Evolutionary conservation across 2,329 filamentous ascomycete genomes (phyloP).

Genomic region (Ascochyta koolunga): DNA sequence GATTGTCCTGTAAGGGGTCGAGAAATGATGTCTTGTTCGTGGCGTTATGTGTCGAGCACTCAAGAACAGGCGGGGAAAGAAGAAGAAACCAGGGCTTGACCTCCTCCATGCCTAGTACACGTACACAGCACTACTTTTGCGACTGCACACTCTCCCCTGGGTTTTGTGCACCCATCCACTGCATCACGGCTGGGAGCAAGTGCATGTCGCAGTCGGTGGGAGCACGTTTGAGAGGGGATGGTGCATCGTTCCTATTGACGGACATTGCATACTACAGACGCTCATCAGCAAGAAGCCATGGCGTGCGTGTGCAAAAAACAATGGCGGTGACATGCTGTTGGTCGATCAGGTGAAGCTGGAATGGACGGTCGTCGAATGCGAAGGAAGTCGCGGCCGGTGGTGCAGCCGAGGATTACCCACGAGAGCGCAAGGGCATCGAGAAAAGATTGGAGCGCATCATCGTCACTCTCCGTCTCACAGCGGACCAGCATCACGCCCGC

Average conservation of each 20-base stretch:
- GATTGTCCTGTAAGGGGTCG: no score
- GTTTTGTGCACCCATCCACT: neutral
- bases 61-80: neutral
- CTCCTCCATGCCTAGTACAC: neutral
- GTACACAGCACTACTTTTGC: neutral
- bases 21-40: no score
- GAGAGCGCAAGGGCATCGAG: conserved; percentile 24
- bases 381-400: conserved; percentile 2
- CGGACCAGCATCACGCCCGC: conserved; percentile 18
- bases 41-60: no score
- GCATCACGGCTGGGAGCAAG: neutral
- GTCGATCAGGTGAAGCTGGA: neutral
- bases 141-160: neutral
- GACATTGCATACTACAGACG: no score
- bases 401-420: conserved; percentile 28
- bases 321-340: no score
- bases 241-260: neutral
- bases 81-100: neutral
- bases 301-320: no score
- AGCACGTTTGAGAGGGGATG: neutral
- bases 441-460: conserved; percentile 43
- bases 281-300: no score
- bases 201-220: neutral
- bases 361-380: conserved; percentile 13
- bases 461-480: conserved; percentile 22